Evolutionary conservation across 2,329 filamentous ascomycete genomes (phyloP).

Genomic region (Xylaria sp.): DNA sequence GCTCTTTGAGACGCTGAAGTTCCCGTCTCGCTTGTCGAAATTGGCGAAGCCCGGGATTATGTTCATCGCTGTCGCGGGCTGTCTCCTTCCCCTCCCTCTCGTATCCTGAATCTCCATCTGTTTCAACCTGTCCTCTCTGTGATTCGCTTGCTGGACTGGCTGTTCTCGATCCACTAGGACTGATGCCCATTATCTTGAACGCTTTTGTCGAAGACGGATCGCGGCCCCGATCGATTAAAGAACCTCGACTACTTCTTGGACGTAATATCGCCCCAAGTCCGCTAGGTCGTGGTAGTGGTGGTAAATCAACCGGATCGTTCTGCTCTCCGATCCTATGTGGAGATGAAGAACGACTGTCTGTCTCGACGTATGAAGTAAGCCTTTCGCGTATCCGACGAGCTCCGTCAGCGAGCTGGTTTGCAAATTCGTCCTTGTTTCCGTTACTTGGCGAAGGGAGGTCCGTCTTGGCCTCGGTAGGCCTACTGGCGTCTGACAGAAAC

Average conservation of each 20-base stretch:
- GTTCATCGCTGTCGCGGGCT: slow-evolving; percentile 40
- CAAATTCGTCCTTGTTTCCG: slow-evolving; percentile 71
- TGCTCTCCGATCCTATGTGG: slow-evolving; percentile 53
- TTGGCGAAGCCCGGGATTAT: slow-evolving; percentile 64
- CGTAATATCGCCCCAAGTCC: slow-evolving; percentile 70
- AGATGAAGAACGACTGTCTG: slow-evolving; percentile 64
- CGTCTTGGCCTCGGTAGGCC: slow-evolving; percentile 1
- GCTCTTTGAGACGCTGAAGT: slow-evolving; percentile 66
- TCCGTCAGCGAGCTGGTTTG: slow-evolving; percentile 76
- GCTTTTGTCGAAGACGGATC: slow-evolving; percentile 63
- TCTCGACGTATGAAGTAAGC: slow-evolving; percentile 74
- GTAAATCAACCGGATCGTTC: slow-evolving; percentile 47
- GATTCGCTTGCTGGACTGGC: slow-evolving; percentile 35
- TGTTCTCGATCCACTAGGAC: slow-evolving; percentile 52
- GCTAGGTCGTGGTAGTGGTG: slow-evolving; percentile 57
- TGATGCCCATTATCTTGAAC: slow-evolving; percentile 71
- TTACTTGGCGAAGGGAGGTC: slow-evolving; percentile 4
- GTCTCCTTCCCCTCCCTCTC: slow-evolving; percentile 36
- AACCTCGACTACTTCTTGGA: slow-evolving; percentile 74
- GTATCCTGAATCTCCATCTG: slow-evolving; percentile 23
- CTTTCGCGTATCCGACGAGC: slow-evolving; percentile 78
- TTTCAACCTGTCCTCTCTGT: slow-evolving; percentile 28
- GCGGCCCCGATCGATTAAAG: slow-evolving; percentile 62
- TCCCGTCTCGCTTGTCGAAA: slow-evolving; percentile 69
- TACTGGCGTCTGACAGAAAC: slow-evolving; percentile 21